These are phyloP conservation scores for Kalanchoe fedtschenkoi DNA, from an alignment of 164 flowering plant genomes.

Conservation along the genomic window DNA sequence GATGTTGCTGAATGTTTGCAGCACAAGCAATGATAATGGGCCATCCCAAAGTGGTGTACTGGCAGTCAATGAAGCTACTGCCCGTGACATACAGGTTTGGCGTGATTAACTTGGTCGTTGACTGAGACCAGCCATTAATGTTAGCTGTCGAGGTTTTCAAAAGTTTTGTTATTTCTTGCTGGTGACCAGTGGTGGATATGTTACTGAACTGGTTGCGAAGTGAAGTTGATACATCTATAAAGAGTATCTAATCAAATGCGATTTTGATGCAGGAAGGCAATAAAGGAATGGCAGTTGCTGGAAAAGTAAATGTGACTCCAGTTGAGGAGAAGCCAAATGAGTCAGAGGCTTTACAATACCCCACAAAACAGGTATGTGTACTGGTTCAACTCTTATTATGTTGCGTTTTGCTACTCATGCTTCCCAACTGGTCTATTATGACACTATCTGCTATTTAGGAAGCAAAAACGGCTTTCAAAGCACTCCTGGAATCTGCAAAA, in stretches of 20 bases:
- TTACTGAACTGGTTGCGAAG: not conserved
- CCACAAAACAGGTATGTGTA: slow-evolving; percentile 61
- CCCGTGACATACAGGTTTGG: slow-evolving; percentile 62
- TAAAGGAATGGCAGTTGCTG: slow-evolving; percentile 59
- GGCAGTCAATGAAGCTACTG: slow-evolving; percentile 39
- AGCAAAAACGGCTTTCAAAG: slow-evolving; percentile 90
- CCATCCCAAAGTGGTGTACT: slow-evolving; percentile 27
- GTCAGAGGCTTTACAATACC: slow-evolving; percentile 67
- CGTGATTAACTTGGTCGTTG: not conserved
- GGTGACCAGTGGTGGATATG: no score
- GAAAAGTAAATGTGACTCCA: slow-evolving; percentile 48
- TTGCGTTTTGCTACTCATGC: not conserved
- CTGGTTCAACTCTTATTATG: not conserved
- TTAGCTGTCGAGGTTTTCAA: not conserved
- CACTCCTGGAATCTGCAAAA: slow-evolving; percentile 78
- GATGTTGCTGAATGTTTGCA: slow-evolving; percentile 12
- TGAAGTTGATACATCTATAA: not conserved
- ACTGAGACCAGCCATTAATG: not conserved
- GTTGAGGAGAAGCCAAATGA: slow-evolving; percentile 63
- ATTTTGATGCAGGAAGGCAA: slow-evolving; percentile 48
- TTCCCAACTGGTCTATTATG: not conserved
- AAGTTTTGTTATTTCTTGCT: no score
- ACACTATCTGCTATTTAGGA: slow-evolving; percentile 34
- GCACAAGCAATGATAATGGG: slow-evolving; percentile 22
- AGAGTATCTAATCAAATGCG: not conserved